Base-by-base conservation (phyloP, 2,329 filamentous ascomycete species). In the Penicillium frequentans region DNA sequence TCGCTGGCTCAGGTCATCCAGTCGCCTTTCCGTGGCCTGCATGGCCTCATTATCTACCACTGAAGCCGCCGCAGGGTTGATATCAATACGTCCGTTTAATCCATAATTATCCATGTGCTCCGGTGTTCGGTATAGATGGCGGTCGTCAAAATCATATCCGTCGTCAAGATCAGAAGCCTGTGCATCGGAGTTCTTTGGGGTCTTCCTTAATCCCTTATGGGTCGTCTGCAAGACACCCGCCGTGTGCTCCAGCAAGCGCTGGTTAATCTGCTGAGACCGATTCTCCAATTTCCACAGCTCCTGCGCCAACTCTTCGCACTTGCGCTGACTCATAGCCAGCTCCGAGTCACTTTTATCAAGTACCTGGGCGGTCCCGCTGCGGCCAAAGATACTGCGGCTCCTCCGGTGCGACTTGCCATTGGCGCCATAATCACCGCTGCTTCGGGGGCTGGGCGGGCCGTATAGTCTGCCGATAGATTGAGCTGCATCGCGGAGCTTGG, bases 401-500 rank as follows among this genome's bases (percentile, higher is more conserved):
- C 78, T 87, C 74, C 73, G 82, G 71, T 74, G 82, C 73, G 68
- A 81, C 77, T 71, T 82, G 19, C 59, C 70, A 48, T 68, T 63
- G 56, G 57, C 37, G 21, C 65, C 64, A 27, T 70, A 68, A 10
- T 81, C 73, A 58, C 75, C 73, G 67, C 78, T 82, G 58, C 73
- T 75, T 49, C 76, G 80, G 62, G 83, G 82, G n/a, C 79, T 80
- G 33, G 82, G 81, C n/a, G 86, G 82, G 9, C 85, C 85, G 70
- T 96, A 91, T 29, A 99, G 81, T 66, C 89, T 88, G 57, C 88
- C 88, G 75, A 99, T 87, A 42, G 92, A 96, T 62, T 89, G 85
- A 11, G 95, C 91, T 1, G 95, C 95, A 81, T 98, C 93, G 66
- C 92, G 90, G 67, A 97, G 91, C 78, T 98, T 99, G 54, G 87